Evolutionary conservation across 176 grass and related monocot genomes (phyloP).

Genomic region (Panicum miliaceum): DNA sequence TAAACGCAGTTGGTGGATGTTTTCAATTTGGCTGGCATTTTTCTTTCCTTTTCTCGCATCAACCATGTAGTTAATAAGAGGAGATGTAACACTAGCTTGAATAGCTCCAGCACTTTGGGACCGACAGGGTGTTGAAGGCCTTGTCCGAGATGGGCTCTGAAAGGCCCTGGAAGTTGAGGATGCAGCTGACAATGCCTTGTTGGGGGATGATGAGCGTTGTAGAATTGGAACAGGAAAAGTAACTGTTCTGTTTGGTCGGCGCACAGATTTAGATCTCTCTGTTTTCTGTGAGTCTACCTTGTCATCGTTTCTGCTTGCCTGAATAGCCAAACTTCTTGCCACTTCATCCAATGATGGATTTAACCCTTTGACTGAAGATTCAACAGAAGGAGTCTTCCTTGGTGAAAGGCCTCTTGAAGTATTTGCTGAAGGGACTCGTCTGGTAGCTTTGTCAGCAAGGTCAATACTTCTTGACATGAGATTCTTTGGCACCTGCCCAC

Average conservation of each 20-base stretch:
- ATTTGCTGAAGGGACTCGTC: slow-evolving; percentile 40
- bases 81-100: slow-evolving; percentile 36
- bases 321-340: slow-evolving; percentile 53
- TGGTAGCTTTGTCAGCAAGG: slow-evolving; percentile 53
- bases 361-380: slow-evolving; percentile 33
- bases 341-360: slow-evolving; percentile 58
- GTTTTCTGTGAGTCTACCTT: slow-evolving; percentile 42
- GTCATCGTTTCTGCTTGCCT: slow-evolving; percentile 48
- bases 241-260: slow-evolving; percentile 44
- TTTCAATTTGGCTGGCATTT: slow-evolving; percentile 68
- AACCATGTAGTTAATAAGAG: slow-evolving; percentile 60
- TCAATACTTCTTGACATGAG: slow-evolving; percentile 51
- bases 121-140: slow-evolving; percentile 67
- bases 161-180: slow-evolving; percentile 44
- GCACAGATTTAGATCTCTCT: slow-evolving; percentile 57
- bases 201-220: slow-evolving; percentile 56
- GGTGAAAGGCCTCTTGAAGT: slow-evolving; percentile 59
- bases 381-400: slow-evolving; percentile 45
- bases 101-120: slow-evolving; percentile 56
- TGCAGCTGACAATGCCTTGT: slow-evolving; percentile 46
- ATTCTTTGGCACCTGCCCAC: slow-evolving; percentile 52
- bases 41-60: slow-evolving; percentile 75
- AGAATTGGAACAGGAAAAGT: slow-evolving; percentile 59
- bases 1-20: slow-evolving; percentile 68
- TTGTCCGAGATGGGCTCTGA: slow-evolving; percentile 61